These are phyloP conservation scores for Debaryomyces tyrocola DNA, from an alignment of 805 yeast genomes.

Conservation along the genomic window DNA sequence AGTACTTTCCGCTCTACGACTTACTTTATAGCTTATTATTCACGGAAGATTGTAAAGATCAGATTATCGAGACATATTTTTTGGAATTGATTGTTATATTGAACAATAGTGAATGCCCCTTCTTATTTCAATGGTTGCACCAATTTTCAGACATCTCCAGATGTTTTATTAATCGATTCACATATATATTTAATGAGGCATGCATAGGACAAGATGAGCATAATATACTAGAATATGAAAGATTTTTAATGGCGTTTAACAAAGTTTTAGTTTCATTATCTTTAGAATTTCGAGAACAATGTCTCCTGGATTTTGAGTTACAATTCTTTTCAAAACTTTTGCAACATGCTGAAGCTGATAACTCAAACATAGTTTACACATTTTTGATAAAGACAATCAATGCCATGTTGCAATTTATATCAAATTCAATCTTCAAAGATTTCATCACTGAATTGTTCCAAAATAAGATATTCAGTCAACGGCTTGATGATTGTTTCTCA, in stretches of 20 bases:
- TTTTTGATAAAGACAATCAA: background rate
- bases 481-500: background rate
- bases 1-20: slow-evolving; percentile 21
- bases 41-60: background rate
- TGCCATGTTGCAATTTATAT: background rate
- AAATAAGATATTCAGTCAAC: background rate
- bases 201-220: background rate
- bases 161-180: slow-evolving; percentile 7
- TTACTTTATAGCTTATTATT: slow-evolving; percentile 17
- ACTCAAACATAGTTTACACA: background rate
- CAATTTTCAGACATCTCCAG: slow-evolving; percentile 3
- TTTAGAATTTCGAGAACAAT: background rate
- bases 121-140: slow-evolving; percentile 7
- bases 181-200: slow-evolving; percentile 2
- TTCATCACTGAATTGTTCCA: background rate
- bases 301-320: background rate
- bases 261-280: background rate
- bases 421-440: background rate
- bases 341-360: background rate
- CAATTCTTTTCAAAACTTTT: background rate
- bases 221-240: background rate
- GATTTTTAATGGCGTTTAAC: slow-evolving; percentile 3
- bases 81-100: background rate
- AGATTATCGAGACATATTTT: background rate
- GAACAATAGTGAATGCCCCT: background rate